Conservation (phyloP, 495 filamentous ascomycete genomes). For the Pyronema domesticum region DNA sequence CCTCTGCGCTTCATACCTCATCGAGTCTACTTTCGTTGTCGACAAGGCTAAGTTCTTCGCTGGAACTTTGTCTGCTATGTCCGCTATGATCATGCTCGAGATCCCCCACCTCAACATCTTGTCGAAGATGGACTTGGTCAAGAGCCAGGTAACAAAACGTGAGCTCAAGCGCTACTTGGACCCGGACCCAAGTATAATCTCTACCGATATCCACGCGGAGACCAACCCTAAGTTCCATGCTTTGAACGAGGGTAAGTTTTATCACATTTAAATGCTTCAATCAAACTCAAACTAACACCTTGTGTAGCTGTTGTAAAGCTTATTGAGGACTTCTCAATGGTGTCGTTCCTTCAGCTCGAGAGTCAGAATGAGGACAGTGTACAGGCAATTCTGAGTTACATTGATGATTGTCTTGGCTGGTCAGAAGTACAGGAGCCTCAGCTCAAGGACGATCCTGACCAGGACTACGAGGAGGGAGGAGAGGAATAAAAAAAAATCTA, state of each 20-base stretch:
- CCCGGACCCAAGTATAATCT: slow-evolving; percentile 45
- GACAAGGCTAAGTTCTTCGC: slow-evolving; percentile 95
- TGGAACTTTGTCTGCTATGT: slow-evolving; percentile 89
- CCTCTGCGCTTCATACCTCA: slow-evolving; percentile 85
- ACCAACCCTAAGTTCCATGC: slow-evolving; percentile 24
- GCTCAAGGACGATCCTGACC: slow-evolving; percentile 61
- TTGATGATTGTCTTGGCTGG: slow-evolving; percentile 90
- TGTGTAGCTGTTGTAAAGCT: slow-evolving; percentile 57
- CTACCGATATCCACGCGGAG: slow-evolving; percentile 21
- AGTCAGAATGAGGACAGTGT: slow-evolving; percentile 89
- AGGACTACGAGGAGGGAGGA: slow-evolving; percentile 35
- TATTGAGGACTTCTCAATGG: slow-evolving; percentile 96
- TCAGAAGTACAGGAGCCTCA: slow-evolving; percentile 90
- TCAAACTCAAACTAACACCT: background rate
- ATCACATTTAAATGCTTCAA: background rate
- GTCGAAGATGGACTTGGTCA: slow-evolving; percentile 91
- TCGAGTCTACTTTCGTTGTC: slow-evolving; percentile 86
- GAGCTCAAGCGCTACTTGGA: slow-evolving; percentile 76
- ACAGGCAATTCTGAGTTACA: slow-evolving; percentile 76
- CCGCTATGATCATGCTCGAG: slow-evolving; percentile 94
- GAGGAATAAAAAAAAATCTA: slow-evolving; percentile 1
- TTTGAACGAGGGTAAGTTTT: slow-evolving; percentile 21
- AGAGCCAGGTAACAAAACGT: slow-evolving; percentile 58
- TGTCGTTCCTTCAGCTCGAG: slow-evolving; percentile 79
- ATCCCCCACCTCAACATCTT: slow-evolving; percentile 88